A percentile compares a stretch with the other conserved stretches of the same genome.
Evolutionary conservation across 148 eudicot species (phyloP).

Genomic region (Rhododendron ovatum): DNA sequence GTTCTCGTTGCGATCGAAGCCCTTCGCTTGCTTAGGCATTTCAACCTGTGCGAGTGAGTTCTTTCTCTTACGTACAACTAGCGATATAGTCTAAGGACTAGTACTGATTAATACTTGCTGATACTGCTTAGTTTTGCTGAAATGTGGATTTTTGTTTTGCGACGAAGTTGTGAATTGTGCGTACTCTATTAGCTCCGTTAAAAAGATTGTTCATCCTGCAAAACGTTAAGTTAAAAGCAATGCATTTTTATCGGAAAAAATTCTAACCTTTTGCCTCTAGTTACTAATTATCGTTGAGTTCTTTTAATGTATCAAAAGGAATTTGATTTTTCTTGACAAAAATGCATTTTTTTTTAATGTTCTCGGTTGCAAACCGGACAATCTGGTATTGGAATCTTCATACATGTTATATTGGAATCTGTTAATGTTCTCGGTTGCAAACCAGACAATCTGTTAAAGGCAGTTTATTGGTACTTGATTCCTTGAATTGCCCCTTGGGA

Average conservation of each 20-base stretch:
- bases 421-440: too few species aligned
- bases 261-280: background rate
- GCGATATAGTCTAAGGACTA: background rate
- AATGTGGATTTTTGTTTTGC: background rate
- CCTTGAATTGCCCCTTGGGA: background rate
- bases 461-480: background rate
- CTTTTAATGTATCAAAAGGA: background rate
- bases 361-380: background rate
- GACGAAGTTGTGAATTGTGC: background rate
- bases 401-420: too few species aligned
- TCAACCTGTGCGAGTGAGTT: constrained; percentile 48
- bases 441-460: background rate
- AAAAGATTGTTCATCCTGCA: background rate
- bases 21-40: constrained; percentile 52
- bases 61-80: background rate
- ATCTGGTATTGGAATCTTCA: background rate
- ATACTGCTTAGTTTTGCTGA: background rate
- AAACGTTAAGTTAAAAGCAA: background rate
- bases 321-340: background rate
- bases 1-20: constrained; percentile 23
- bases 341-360: background rate
- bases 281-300: background rate
- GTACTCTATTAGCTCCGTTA: background rate
- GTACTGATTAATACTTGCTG: background rate
- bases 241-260: background rate